A percentile compares a stretch with the other conserved stretches of the same genome.
These are phyloP conservation scores for Umbilicus rupestris DNA, from an alignment of 164 flowering plant species.

Conservation along the genomic window DNA sequence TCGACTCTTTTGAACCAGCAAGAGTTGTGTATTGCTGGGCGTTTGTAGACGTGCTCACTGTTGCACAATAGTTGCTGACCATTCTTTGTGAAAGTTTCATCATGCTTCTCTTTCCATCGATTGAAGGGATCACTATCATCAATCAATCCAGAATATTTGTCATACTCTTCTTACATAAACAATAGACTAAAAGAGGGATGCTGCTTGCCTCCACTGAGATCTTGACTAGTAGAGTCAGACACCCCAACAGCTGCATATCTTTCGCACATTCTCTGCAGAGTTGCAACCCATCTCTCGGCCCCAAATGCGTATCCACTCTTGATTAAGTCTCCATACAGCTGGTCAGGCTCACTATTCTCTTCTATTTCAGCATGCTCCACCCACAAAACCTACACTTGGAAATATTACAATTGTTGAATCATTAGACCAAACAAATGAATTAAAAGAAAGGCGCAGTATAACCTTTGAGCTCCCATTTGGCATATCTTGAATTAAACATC, in stretches of 20 bases:
- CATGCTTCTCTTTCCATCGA: slow-evolving; percentile 49
- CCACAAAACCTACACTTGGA: slow-evolving; percentile 41
- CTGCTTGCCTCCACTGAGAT: slow-evolving; percentile 23
- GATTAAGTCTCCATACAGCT: slow-evolving; percentile 34
- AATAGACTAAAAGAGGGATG: not conserved
- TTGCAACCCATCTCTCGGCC: slow-evolving; percentile 49
- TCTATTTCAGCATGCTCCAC: slow-evolving; percentile 56
- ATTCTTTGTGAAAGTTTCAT: slow-evolving; percentile 57
- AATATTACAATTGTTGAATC: not conserved
- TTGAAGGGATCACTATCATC: slow-evolving; percentile 45
- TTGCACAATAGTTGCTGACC: slow-evolving; percentile 42
- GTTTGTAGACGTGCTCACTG: slow-evolving; percentile 32
- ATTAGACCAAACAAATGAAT: too few relatives aligned
- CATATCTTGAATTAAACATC: slow-evolving; percentile 56
- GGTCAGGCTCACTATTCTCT: slow-evolving; percentile 32
- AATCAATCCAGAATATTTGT: not conserved
- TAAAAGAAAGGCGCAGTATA: not conserved
- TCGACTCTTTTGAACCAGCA: slow-evolving; percentile 32
- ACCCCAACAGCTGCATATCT: slow-evolving; percentile 42
- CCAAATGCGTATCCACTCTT: slow-evolving; percentile 49
- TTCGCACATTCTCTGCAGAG: slow-evolving; percentile 50
- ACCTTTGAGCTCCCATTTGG: slow-evolving; percentile 58
- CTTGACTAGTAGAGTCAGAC: slow-evolving; percentile 24
- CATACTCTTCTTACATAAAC: not conserved
- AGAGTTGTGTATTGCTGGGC: slow-evolving; percentile 40